Evolutionary conservation across 1,284 basidiomycete species (phyloP).

Genomic region (Lignosus rhinocerotis): DNA sequence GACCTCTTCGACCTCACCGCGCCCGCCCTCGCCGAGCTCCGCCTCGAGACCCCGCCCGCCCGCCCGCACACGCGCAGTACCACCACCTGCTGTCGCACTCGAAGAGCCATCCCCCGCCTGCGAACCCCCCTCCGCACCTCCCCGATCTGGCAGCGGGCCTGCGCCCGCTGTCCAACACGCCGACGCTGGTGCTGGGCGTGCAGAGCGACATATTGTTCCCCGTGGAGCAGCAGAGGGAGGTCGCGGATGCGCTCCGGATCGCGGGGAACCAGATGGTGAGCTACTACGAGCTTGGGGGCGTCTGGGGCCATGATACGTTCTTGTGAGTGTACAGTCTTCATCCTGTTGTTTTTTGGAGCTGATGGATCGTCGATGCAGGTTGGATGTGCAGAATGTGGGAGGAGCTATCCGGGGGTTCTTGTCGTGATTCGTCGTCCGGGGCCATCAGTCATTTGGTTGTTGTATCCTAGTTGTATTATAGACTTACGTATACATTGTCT

Average conservation of each 20-base stretch:
- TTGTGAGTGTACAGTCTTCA: conserved; percentile 47
- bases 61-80: conserved; percentile 28
- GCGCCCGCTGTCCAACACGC: conserved; percentile 73
- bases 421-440: conserved; percentile 32
- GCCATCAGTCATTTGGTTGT: not conserved
- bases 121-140: conserved; percentile 75
- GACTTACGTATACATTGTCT: too few relatives aligned
- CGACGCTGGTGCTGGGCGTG: conserved; percentile 89
- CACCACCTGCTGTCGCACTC: conserved; percentile 51
- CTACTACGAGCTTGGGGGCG: conserved; percentile 97
- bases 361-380: conserved; percentile 32
- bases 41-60: conserved; percentile 41
- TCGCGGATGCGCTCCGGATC: conserved; percentile 90
- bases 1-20: conserved; percentile 96
- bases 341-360: not conserved
- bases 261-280: conserved; percentile 87
- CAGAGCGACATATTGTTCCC: conserved; percentile 98
- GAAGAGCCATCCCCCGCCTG: conserved; percentile 69
- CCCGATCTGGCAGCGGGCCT: conserved; percentile 85
- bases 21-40: conserved; percentile 73
- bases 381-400: conserved; percentile 79
- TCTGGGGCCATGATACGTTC: conserved; percentile 99
- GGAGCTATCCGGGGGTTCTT: conserved; percentile 81
- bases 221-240: conserved; percentile 95
- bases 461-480: conserved; percentile 1